Base-by-base conservation (phyloP, 129 eudicot genomes). In the Tagetes patula region DNA sequence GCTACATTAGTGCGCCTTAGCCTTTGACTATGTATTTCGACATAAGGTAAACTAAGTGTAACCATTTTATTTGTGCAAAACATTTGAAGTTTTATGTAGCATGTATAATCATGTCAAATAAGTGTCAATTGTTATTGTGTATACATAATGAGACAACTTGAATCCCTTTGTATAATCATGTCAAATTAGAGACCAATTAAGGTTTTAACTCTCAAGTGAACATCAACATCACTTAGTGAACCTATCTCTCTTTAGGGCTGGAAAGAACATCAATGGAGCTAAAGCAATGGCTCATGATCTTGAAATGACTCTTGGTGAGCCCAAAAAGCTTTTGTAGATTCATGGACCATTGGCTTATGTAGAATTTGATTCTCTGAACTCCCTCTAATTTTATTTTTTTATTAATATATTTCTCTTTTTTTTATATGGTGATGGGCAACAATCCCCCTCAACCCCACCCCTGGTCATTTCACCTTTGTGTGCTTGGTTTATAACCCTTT, bases 201-300 rank as follows among this genome's bases (percentile, higher is more conserved):
- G 72, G 65, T 69, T 3, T 39, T 69, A 61, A 60, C 10, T 47
- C 53, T 50, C n/a, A 50, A 58, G 82, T 78, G 82, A 62, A 78
- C 77, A 78, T 78, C 82, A 62, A 50, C 77, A 78, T 78, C 82
- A 63, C 52, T 42, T 63, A 78, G 77, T 76, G 74, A 67, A 34
- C 60, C 48, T 43, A 67, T 54, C 80, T 34, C 54, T 76, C 47
- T 63, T 55, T 71, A 71, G 48, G 20, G 69, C 54, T 31, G 80
- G 67, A 55, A 53, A 67, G 73, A 76, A 56, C 49, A 66, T 67
- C 13, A 67, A 75, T 54, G 80, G 74, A 67, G 60, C 31, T 54
- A 76, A 76, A 67, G 74, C 80, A 76, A 67, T 76, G 80, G 80
- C 67, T 75, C 58, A 75, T 67, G 65, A 42, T 75, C 53, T 66